These are phyloP conservation scores for Volvox africanus DNA, from an alignment of 139 green algal species.

Conservation along the genomic window DNA sequence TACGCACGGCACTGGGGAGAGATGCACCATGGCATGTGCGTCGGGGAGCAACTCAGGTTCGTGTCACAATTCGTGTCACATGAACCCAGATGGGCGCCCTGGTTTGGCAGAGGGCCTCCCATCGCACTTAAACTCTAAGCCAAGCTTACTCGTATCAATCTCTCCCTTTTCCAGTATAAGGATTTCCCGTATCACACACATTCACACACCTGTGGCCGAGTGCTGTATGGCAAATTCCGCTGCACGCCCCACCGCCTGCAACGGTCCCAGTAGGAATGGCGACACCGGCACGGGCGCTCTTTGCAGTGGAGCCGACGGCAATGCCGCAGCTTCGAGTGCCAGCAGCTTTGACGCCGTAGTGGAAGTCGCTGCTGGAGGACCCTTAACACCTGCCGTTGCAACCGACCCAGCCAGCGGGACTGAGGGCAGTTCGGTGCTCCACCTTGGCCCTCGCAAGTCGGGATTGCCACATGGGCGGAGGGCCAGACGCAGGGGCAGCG, in stretches of 20 bases:
- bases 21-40: too few relatives aligned
- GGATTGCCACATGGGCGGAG: neutral
- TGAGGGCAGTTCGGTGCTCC: neutral
- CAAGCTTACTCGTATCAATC: too few relatives aligned
- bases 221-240: neutral
- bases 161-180: too few relatives aligned
- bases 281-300: neutral
- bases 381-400: neutral
- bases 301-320: neutral
- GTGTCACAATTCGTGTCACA: too few relatives aligned
- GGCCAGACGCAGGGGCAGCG: constrained; percentile 40
- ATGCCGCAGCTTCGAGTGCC: too few relatives aligned
- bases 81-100: too few relatives aligned
- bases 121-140: too few relatives aligned
- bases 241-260: neutral
- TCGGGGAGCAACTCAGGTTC: too few relatives aligned
- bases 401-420: neutral
- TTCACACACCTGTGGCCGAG: neutral
- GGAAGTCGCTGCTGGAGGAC: neutral
- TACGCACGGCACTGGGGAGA: too few relatives aligned
- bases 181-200: neutral
- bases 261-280: too few relatives aligned
- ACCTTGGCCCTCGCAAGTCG: neutral
- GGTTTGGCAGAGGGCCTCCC: too few relatives aligned
- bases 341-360: too few relatives aligned